Evolutionary conservation across 805 yeast genomes (phyloP).

Genomic region (Candida cerambycidarum): DNA sequence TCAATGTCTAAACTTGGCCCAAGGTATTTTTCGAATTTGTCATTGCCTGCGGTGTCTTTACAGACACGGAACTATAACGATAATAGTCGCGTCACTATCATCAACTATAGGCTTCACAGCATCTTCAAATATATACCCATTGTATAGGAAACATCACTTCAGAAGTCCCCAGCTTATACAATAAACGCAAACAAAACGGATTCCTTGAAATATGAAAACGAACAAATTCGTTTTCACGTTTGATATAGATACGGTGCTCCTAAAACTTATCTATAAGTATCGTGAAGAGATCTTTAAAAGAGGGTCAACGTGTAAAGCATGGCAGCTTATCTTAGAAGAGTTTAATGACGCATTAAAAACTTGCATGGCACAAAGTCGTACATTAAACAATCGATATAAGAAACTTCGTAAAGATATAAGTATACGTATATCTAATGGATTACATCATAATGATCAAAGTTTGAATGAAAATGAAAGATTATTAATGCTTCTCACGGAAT

Average conservation of each 20-base stretch:
- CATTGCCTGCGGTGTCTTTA: too few species aligned
- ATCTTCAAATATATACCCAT: too few species aligned
- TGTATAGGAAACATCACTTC: too few species aligned
- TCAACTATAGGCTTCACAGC: too few species aligned
- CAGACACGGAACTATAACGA: too few species aligned
- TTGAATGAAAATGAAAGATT: conserved; percentile 24
- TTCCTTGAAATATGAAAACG: not conserved
- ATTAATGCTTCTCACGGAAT: conserved; percentile 18
- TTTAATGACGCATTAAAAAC: conserved; percentile 20
- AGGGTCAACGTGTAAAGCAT: conserved; percentile 26
- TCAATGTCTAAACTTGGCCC: too few species aligned
- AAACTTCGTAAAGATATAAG: conserved; percentile 21
- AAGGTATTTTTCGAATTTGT: too few species aligned
- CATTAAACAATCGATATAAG: conserved; percentile 26
- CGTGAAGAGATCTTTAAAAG: conserved; percentile 25
- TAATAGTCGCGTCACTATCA: too few species aligned
- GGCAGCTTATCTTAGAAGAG: conserved; percentile 23
- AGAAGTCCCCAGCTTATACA: too few species aligned
- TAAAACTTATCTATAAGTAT: conserved; percentile 19
- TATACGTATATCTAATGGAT: conserved; percentile 12
- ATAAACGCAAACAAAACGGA: too few species aligned
- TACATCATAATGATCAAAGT: conserved; percentile 6
- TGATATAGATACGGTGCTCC: conserved; percentile 23
- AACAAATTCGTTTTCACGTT: conserved; percentile 25
- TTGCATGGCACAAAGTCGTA: conserved; percentile 24